A percentile compares a stretch with the other conserved stretches of the same genome.
Evolutionary conservation across 208 protist genomes (phyloP).

Genomic region (Crithidia expoeki): DNA sequence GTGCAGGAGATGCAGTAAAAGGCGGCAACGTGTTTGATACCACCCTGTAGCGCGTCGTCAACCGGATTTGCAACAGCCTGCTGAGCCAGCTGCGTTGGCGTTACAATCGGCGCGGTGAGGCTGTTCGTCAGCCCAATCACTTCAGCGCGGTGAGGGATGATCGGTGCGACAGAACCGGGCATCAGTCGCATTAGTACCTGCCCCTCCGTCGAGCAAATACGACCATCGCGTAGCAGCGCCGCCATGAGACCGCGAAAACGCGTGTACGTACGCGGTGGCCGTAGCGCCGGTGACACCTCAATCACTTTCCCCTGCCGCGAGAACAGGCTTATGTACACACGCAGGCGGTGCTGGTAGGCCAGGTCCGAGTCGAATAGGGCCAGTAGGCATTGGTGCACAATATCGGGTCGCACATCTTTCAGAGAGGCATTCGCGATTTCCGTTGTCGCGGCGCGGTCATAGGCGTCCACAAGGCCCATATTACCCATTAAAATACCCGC

Average conservation of each 20-base stretch:
- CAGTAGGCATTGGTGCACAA: slow-evolving; percentile 93
- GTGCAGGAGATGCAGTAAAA: slow-evolving; percentile 89
- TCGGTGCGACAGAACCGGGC: slow-evolving; percentile 82
- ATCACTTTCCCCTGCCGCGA: slow-evolving; percentile 73
- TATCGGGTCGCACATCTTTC: slow-evolving; percentile 84
- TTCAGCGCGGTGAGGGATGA: slow-evolving; percentile 80
- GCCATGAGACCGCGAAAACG: slow-evolving; percentile 88
- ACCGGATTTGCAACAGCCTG: slow-evolving; percentile 49
- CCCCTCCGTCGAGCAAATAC: slow-evolving; percentile 65
- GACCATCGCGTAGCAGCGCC: slow-evolving; percentile 77
- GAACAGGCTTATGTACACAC: slow-evolving; percentile 86
- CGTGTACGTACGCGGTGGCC: slow-evolving; percentile 86
- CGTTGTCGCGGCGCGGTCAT: slow-evolving; percentile 80
- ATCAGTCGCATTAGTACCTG: slow-evolving; percentile 78
- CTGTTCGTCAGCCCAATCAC: slow-evolving; percentile 81
- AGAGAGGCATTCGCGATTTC: slow-evolving; percentile 78
- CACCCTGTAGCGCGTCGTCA: slow-evolving; percentile 75
- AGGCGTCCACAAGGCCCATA: slow-evolving; percentile 82
- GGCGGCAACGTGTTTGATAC: slow-evolving; percentile 76
- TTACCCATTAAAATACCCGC: slow-evolving; percentile 79
- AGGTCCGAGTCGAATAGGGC: slow-evolving; percentile 91
- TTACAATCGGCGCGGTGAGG: slow-evolving; percentile 56
- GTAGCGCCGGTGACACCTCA: slow-evolving; percentile 85
- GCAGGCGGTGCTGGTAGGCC: slow-evolving; percentile 67
- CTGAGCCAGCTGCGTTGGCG: slow-evolving; percentile 43